Evolutionary conservation across 2,329 filamentous ascomycete species (phyloP).

Genomic region (Septoria linicola): DNA sequence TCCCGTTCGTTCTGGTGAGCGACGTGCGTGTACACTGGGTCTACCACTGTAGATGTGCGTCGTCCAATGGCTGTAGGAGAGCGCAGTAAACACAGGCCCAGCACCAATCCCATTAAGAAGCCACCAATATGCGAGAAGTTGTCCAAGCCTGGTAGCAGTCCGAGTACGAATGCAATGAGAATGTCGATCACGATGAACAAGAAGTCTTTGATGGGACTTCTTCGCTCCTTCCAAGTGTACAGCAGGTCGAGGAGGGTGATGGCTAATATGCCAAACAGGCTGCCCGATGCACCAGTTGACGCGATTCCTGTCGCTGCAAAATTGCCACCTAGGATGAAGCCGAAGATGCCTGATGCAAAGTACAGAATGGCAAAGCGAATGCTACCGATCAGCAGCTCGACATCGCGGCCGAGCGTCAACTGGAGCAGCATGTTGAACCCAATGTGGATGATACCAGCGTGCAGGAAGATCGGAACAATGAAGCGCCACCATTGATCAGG

Average conservation of each 20-base stretch:
- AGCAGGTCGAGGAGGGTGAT: conserved; percentile 84
- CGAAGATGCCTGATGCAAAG: conserved; percentile 87
- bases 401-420: conserved; percentile 83
- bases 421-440: conserved; percentile 93
- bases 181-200: conserved; percentile 83
- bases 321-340: conserved; percentile 91
- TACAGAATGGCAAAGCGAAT: conserved; percentile 89
- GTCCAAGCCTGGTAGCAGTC: conserved; percentile 86
- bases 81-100: conserved; percentile 83
- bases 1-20: conserved; percentile 21
- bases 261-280: conserved; percentile 87
- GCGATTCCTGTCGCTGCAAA: conserved; percentile 79
- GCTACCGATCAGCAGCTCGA: conserved; percentile 86
- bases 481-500: conserved; percentile 98
- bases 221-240: conserved; percentile 85
- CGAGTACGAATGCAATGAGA: conserved; percentile 85
- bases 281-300: conserved; percentile 82
- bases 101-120: conserved; percentile 84
- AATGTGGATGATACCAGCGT: conserved; percentile 91
- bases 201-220: conserved; percentile 76
- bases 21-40: conserved; percentile 26
- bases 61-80: conserved; percentile 66
- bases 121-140: conserved; percentile 98
- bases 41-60: conserved; percentile 24
- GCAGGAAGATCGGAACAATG: conserved; percentile 92